These are phyloP conservation scores for Mucor velutinosus DNA, from an alignment of 371 early-diverging fungal genomes.

Conservation along the genomic window DNA sequence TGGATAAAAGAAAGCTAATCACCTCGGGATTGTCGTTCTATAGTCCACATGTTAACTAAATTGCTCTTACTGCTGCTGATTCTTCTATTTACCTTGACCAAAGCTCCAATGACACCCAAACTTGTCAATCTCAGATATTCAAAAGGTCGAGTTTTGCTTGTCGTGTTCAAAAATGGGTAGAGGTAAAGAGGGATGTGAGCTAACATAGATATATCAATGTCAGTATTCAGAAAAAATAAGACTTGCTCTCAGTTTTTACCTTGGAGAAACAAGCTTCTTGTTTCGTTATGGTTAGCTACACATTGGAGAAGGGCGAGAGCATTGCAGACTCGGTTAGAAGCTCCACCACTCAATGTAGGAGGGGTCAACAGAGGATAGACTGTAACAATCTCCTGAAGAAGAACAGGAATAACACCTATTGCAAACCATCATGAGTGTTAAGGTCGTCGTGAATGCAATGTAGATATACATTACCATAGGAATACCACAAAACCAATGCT, in stretches of 20 bases:
- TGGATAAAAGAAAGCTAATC: conserved; percentile 92
- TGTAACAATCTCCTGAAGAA: conserved; percentile 93
- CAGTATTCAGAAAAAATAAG: background rate
- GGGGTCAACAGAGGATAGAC: conserved; percentile 92
- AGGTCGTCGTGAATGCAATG: background rate
- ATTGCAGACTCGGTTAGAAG: conserved; percentile 95
- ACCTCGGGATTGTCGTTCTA: conserved; percentile 95
- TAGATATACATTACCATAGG: conserved; percentile 70
- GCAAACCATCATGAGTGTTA: background rate
- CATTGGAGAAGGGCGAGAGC: conserved; percentile 95
- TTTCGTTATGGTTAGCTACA: conserved; percentile 93
- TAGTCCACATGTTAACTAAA: background rate
- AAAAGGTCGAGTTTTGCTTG: conserved; percentile 91
- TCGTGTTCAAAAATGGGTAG: conserved; percentile 98
- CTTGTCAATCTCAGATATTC: conserved; percentile 94
- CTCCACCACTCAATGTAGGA: conserved; percentile 84
- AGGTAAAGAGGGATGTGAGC: conserved; percentile 97
- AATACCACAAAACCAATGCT: conserved; percentile 95
- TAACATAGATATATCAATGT: conserved; percentile 15
- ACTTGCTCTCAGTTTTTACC: conserved; percentile 36
- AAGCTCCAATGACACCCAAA: conserved; percentile 94
- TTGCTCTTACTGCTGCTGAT: background rate
- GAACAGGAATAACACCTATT: conserved; percentile 87
- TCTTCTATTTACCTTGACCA: conserved; percentile 78
- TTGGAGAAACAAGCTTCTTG: conserved; percentile 86